Base-by-base conservation (phyloP, 805 yeast species). In the Starmerella geochares region DNA sequence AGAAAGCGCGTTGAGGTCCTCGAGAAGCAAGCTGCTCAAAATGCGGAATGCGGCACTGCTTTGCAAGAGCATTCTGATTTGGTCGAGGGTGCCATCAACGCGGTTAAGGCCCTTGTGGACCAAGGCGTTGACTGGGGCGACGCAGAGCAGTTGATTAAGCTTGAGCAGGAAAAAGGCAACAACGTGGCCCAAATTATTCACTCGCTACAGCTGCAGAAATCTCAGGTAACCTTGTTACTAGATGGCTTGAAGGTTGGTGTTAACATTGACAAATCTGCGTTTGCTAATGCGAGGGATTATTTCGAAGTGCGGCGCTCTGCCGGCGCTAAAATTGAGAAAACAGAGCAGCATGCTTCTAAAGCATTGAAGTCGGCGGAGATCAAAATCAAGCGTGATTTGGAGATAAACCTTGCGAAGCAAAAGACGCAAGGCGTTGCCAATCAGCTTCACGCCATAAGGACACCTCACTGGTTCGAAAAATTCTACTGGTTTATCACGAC, bases 41-140 rank as follows among this genome's bases (percentile, higher is more conserved):
- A 84, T 58, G 76, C 74, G 54, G 69, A 70, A 49, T 83, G 80
- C 56, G 97, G 95, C 10, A 81, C 79, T 54, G 68, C 83, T 4
- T 79, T 90, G 25, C 81, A 84, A 53, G 68, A 73, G 32, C 73
- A 83, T 62, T 82, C 90, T 4, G 79, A 78, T 24, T 57, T 77
- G 23, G 86, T 88, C 4, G 92, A 83, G 45, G 76, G 77, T 16
- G 86, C 92, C 43, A 81, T 77, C 52, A 65, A 62, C 7, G 80
- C 83, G 2, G 83, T 90, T 4, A 82, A 80, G 51, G 68, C 71
- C 1, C 67, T 86, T 48, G 54, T 87, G 4, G 80, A 81, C 49
- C 92, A 85, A 61, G 88, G 85, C 55, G 85, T 86, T 86, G 96
- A 90, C 63, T 90, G 98, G 98, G 76, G 77, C 38, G 82, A 86